Conservation (phyloP, 257 asterid species). For the Nicotiana otophora region DNA sequence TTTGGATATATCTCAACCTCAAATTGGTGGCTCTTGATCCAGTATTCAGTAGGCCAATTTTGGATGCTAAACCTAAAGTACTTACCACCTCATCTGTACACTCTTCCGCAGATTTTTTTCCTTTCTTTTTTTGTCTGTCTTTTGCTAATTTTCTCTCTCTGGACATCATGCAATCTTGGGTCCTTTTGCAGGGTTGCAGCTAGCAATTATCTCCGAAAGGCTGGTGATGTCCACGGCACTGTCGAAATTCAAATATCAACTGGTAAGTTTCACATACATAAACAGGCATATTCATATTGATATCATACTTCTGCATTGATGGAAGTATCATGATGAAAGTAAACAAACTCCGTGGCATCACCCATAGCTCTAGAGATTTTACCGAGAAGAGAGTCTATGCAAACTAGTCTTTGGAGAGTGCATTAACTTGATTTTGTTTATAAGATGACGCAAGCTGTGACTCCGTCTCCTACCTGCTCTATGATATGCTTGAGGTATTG, state of each 20-base stretch:
- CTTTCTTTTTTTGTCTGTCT: neutral
- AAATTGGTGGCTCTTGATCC: neutral
- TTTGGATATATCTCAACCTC: neutral
- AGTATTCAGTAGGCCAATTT: neutral
- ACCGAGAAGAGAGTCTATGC: neutral
- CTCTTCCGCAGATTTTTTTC: neutral
- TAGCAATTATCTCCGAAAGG: conserved; percentile 58
- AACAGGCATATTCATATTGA: neutral
- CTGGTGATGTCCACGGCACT: conserved; percentile 76
- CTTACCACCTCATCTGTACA: neutral
- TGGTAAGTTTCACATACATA: conserved; percentile 37
- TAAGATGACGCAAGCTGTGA: neutral
- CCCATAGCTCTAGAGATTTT: neutral
- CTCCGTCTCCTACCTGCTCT: neutral
- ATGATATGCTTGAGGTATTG: neutral
- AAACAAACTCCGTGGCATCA: neutral
- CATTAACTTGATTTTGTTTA: neutral
- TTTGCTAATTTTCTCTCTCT: neutral
- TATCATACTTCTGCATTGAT: neutral
- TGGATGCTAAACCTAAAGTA: neutral
- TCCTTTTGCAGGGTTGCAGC: conserved; percentile 60
- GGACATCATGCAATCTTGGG: neutral
- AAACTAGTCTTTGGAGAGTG: neutral
- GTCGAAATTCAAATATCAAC: conserved; percentile 63
- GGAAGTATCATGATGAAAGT: neutral